Base-by-base conservation (phyloP, 2,329 filamentous ascomycete genomes). In the Fusarium sp. region DNA sequence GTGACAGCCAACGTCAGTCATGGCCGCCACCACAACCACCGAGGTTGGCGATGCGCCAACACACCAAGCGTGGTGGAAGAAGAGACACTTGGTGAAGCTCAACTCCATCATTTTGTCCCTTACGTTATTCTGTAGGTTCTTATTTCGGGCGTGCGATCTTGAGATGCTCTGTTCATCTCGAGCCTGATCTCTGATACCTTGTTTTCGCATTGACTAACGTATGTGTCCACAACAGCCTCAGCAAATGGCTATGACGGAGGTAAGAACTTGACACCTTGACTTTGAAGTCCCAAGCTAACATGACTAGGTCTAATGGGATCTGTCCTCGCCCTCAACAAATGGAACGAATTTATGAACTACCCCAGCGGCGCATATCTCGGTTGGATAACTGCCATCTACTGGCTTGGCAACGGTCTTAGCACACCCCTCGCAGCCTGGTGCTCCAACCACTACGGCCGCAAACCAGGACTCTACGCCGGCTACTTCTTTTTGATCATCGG, bases 341-440 rank as follows among this genome's bases (percentile, higher is more conserved):
- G 71, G 71, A 72, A 73, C 28, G 19, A 28, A 7, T 73, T 73
- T 40, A 73, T 72, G 71, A 10, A 62, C 6, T 42, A 54, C 14
- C 71, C 69, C 1, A 55, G 56, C 4, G 71, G 71, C 13, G 55
- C 64, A 33, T 67, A 70, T 39, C 69, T 73, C 1, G 71, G 71
- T 11, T 73, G 67, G 62, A 72, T 73, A 28, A 72, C 64, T 0
- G 71, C 71, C n/a, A 72, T 71, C 13, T 72, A 73, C 62, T 72
- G 69, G 67, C 62, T 73, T 3, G 60, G 67, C 22, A 72, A 72
- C 53, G 71, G 69, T 9, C 22, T 73, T 24, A 60, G 46, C 17
- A 70, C 71, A 0, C 69, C 65, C 7, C 2, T 72, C 3, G 69
- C 71, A 6, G 66, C 67, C 14, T 67, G 62, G 62, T 34, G 24